Base-by-base conservation (phyloP, 148 eudicot genomes). In the Vaccinium darrowii region DNA sequence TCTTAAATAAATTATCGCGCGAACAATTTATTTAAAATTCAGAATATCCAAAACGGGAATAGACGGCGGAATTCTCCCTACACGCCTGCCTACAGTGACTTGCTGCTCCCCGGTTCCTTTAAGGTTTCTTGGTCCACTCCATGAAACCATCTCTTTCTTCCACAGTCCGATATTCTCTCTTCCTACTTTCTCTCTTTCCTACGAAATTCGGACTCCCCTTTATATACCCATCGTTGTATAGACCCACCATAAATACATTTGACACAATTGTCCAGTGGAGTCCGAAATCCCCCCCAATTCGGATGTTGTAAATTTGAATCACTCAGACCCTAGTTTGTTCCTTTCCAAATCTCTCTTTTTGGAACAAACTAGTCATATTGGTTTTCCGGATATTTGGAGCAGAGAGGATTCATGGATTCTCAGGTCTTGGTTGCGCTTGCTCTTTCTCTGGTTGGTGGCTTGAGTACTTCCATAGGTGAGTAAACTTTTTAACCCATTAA, bases 401-500 rank as follows among this genome's bases (percentile, higher is more conserved):
- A 65, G 76, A 78, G 73, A 86, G 79, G 63, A 21, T 50, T 75
- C 10, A 97, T 97, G 99, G 98, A 95, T 82, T 92, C 98, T 80
- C 98, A 97, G 85, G 98, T 97, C 14, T 85, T 93, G 88, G 95
- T 97, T 80, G 99, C 99, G 83, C 95, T 97, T 84, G 95, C 87
- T 76, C 95, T 97, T 82, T 95, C 99, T 25, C 91, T 95, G 83
- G 89, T 97, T 77, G 99, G 99, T 83, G 99, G 99, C 53, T 91
- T 97, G 88, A 97, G 99, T 81, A 97, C 98, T 23, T 97, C 98
- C 30, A 60, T 97, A 76, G 99, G 99, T 95, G 84, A 87, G 87
- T 82, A 0, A 19, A 9, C 25, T 56, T 21, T 21, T 8, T 18
- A 16, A 4, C 77, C 75, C 19, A 19, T 16, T 74, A 23, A 10